Evolutionary conservation across 2,329 filamentous ascomycete genomes (phyloP), one percentile per base, ranked within the genome.

Genomic region (Fusarium sp.): DNA sequence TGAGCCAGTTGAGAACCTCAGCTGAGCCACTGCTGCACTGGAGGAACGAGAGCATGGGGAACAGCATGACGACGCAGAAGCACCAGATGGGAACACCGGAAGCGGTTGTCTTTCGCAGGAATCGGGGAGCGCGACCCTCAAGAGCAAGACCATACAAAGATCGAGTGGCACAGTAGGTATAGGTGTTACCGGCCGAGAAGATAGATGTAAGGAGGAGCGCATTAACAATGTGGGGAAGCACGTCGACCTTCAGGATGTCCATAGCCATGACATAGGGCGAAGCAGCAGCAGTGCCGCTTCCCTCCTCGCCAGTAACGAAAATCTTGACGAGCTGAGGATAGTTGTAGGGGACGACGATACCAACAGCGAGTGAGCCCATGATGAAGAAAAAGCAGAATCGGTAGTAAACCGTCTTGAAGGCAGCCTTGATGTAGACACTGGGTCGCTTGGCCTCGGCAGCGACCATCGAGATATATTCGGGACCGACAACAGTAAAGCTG

Each of bases 331-430:
- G 83, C 18, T 85, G 86, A 0, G 83, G 75, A 75, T 93, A 90
- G 67, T 93, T 88, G 79, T 90, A 91, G 7, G 92, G 86, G 55
- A 94, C 86, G 52, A 93, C 81, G 54, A 93, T 91, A 24, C 91
- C 91, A 31, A 93, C 88, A 35, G 86, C 87, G 3, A 95, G 84
- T 5, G 91, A 90, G 10, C 92, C 91, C 6, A 92, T 86, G 31
- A 94, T 87, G 81, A 94, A 94, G 82, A 94, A 94, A 22, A 90
- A 82, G 5, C 89, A 91, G 56, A 94, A 87, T 49, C 93, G 90
- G 80, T 91, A 92, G 82, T 93, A 94, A 12, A 94, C 91, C 2
- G 90, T 91, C 77, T 93, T 93, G 83, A 90, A 94, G 3, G 92
- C 92, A 52, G 87, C 87, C 38, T 92, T 92, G 81, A 95, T 88